These are phyloP conservation scores for Posidonia australis DNA, from an alignment of 106 monocot genomes.

Conservation along the genomic window DNA sequence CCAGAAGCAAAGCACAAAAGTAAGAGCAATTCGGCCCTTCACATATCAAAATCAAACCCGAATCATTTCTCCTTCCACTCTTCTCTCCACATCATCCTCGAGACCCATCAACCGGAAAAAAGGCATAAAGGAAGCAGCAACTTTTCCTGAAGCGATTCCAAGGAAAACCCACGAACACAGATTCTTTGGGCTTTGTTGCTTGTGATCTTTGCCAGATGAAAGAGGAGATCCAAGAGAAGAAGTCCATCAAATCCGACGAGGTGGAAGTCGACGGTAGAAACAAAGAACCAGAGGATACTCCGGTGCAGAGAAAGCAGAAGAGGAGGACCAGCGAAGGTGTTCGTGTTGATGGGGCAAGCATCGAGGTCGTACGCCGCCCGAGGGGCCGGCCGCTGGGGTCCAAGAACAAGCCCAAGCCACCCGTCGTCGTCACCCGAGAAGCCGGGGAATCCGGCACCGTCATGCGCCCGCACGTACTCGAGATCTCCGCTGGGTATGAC, in stretches of 20 bases:
- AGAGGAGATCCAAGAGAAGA: neutral
- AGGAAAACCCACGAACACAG: too few species aligned
- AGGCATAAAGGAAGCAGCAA: too few species aligned
- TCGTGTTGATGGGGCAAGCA: neutral
- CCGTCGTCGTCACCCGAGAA: neutral
- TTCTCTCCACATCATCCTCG: too few species aligned
- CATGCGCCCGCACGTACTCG: constrained; percentile 6
- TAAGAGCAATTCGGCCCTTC: too few species aligned
- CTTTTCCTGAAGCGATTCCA: too few species aligned
- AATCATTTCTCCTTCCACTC: too few species aligned
- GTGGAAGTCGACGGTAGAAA: neutral
- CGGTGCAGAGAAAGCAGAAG: neutral
- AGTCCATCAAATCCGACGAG: neutral
- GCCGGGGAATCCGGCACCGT: neutral
- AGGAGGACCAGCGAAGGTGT: neutral
- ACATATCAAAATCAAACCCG: too few species aligned
- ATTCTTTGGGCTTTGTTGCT: too few species aligned
- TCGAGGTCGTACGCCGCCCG: neutral
- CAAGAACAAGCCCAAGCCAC: constrained; percentile 9
- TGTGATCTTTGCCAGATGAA: constrained; percentile 5
- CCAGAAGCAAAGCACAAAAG: too few species aligned
- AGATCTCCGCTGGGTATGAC: constrained; percentile 4
- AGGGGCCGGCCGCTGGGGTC: constrained; percentile 8
- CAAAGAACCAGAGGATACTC: neutral
- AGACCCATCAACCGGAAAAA: too few species aligned